These are phyloP conservation scores for Suhomyces bolitotheri DNA, from an alignment of 1,139 yeast genomes.

Conservation along the genomic window DNA sequence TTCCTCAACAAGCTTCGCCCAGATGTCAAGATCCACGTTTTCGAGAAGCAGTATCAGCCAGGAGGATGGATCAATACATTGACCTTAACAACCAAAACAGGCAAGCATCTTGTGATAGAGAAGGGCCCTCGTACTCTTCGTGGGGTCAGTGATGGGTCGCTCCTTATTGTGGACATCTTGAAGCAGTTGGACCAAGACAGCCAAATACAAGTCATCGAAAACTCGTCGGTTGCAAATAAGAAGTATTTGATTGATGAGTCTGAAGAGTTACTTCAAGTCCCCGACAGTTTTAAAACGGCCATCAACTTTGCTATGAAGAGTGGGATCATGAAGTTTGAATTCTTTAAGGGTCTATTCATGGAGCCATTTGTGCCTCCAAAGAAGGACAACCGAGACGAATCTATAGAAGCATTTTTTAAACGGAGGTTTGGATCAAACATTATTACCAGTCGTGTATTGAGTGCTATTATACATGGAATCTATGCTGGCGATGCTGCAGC, in stretches of 20 bases:
- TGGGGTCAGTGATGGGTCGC: slow-evolving; percentile 67
- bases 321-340: slow-evolving; percentile 33
- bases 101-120: slow-evolving; percentile 43
- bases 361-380: slow-evolving; percentile 40
- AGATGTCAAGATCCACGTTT: slow-evolving; percentile 62
- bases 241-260: slow-evolving; percentile 53
- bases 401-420: slow-evolving; percentile 62
- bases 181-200: slow-evolving; percentile 41
- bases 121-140: slow-evolving; percentile 78
- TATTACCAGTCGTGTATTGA: slow-evolving; percentile 63
- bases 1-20: slow-evolving; percentile 70
- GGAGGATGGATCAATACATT: slow-evolving; percentile 84
- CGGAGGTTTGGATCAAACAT: slow-evolving; percentile 65
- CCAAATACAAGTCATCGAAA: slow-evolving; percentile 50
- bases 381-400: slow-evolving; percentile 54
- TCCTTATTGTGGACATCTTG: slow-evolving; percentile 59
- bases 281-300: slow-evolving; percentile 43
- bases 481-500: slow-evolving; percentile 81
- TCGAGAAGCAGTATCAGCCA: slow-evolving; percentile 52
- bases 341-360: slow-evolving; percentile 34
- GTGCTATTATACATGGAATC: slow-evolving; percentile 86
- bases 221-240: slow-evolving; percentile 55
- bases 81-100: slow-evolving; percentile 14
- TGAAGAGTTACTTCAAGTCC: slow-evolving; percentile 51
- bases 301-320: slow-evolving; percentile 40